phyloP scores from a whole-genome alignment of 352 stramenopile genomes.

The Pythium sp. region DNA sequence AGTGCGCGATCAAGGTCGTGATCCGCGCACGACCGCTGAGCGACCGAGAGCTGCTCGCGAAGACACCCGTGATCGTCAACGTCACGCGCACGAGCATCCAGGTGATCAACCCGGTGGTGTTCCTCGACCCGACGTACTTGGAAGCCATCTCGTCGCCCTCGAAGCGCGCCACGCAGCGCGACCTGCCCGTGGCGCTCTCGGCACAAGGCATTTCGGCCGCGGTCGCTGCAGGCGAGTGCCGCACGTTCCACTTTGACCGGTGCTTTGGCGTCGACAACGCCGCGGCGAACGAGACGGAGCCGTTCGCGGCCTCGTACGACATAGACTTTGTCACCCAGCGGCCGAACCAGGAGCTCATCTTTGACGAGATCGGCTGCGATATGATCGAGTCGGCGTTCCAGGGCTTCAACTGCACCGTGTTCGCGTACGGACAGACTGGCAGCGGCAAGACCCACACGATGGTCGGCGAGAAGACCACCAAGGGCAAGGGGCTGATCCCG shows the following conservation, averaged over 20 bases:
- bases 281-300: slow-evolving; percentile 29
- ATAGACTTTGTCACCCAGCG: slow-evolving; percentile 38
- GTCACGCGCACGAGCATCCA: slow-evolving; percentile 48
- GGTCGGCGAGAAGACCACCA: slow-evolving; percentile 62
- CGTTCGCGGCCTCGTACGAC: slow-evolving; percentile 37
- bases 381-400: slow-evolving; percentile 75
- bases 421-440: slow-evolving; percentile 81
- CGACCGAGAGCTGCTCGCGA: slow-evolving; percentile 43
- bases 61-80: slow-evolving; percentile 52
- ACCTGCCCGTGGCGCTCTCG: slow-evolving; percentile 28
- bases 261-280: slow-evolving; percentile 59
- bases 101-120: slow-evolving; percentile 62
- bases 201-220: slow-evolving; percentile 32
- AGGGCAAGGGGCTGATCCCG: slow-evolving; percentile 72
- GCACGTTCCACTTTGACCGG: slow-evolving; percentile 74
- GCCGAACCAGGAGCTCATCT: slow-evolving; percentile 72
- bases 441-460: slow-evolving; percentile 86
- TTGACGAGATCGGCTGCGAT: slow-evolving; percentile 69
- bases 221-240: slow-evolving; percentile 43
- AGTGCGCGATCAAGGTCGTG: slow-evolving; percentile 73
- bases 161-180: slow-evolving; percentile 19
- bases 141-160: slow-evolving; percentile 33
- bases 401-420: slow-evolving; percentile 82
- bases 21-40: slow-evolving; percentile 67
- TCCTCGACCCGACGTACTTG: slow-evolving; percentile 50